phyloP scores from a whole-genome alignment of 805 yeast species.

The Maudiozyma bulderi region DNA sequence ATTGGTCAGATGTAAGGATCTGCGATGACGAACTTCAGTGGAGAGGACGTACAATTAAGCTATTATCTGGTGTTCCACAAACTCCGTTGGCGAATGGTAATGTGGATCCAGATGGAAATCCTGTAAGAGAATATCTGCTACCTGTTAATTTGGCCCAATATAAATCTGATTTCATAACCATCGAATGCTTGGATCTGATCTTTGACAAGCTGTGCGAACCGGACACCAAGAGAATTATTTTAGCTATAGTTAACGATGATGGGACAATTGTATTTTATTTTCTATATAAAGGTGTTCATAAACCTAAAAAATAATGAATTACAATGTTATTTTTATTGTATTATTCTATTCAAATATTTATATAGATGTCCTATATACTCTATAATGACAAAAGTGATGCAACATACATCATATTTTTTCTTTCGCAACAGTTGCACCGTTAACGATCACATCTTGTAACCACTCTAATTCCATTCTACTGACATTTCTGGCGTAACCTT shows the following conservation, averaged over 20 bases:
- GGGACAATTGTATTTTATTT: conserved; percentile 65
- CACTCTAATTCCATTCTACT: conserved; percentile 71
- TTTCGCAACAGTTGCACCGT: conserved; percentile 11
- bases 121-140: conserved; percentile 17
- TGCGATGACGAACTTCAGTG: conserved; percentile 9
- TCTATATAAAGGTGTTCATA: conserved; percentile 54
- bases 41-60: conserved; percentile 7
- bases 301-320: conserved; percentile 46
- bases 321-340: background rate
- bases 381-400: background rate
- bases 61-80: conserved; percentile 19
- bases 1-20: conserved; percentile 20
- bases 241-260: conserved; percentile 53
- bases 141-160: conserved; percentile 27
- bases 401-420: background rate
- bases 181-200: conserved; percentile 16
- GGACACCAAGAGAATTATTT: conserved; percentile 34
- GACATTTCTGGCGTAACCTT: conserved; percentile 88
- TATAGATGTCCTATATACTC: background rate
- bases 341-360: background rate
- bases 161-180: conserved; percentile 13
- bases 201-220: conserved; percentile 13
- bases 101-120: conserved; percentile 1
- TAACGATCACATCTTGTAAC: conserved; percentile 64
- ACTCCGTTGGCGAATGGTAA: conserved; percentile 19